phyloP scores from a whole-genome alignment of 2,329 filamentous ascomycete genomes.

The Alternaria sp. region DNA sequence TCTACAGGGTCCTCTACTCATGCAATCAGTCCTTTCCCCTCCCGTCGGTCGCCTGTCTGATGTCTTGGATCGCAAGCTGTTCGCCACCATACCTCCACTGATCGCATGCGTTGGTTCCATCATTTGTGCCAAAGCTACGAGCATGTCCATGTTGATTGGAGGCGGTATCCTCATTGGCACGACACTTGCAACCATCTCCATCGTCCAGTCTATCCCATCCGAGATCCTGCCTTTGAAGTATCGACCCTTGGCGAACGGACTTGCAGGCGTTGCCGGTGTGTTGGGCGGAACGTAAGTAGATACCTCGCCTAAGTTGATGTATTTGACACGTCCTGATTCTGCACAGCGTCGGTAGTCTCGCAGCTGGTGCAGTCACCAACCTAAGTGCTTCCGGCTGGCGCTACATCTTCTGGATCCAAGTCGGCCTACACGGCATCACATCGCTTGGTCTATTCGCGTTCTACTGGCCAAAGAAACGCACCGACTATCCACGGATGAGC shows the following conservation, averaged over 20 bases:
- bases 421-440: conserved; percentile 59
- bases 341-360: conserved; percentile 55
- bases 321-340: neutral
- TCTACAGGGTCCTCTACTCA: conserved; percentile 61
- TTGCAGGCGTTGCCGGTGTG: conserved; percentile 59
- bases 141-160: conserved; percentile 63
- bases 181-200: conserved; percentile 61
- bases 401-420: conserved; percentile 66
- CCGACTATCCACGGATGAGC: conserved; percentile 32
- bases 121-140: conserved; percentile 61
- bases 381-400: conserved; percentile 58
- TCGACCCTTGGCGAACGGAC: conserved; percentile 62
- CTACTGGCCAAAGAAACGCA: conserved; percentile 42
- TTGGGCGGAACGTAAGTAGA: conserved; percentile 59
- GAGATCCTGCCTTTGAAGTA: conserved; percentile 65
- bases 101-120: conserved; percentile 62
- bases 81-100: conserved; percentile 60
- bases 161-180: conserved; percentile 64
- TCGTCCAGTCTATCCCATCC: conserved; percentile 63
- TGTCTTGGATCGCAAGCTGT: conserved; percentile 61
- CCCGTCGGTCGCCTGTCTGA: conserved; percentile 64
- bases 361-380: conserved; percentile 61
- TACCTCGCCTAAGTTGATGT: rapidly evolving
- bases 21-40: conserved; percentile 64
- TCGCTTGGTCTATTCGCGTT: conserved; percentile 55